A percentile compares a stretch with the other conserved stretches of the same genome.
These are phyloP conservation scores for Tylopilus intermedius DNA, from an alignment of 768 basidiomycete genomes.

Conservation along the genomic window DNA sequence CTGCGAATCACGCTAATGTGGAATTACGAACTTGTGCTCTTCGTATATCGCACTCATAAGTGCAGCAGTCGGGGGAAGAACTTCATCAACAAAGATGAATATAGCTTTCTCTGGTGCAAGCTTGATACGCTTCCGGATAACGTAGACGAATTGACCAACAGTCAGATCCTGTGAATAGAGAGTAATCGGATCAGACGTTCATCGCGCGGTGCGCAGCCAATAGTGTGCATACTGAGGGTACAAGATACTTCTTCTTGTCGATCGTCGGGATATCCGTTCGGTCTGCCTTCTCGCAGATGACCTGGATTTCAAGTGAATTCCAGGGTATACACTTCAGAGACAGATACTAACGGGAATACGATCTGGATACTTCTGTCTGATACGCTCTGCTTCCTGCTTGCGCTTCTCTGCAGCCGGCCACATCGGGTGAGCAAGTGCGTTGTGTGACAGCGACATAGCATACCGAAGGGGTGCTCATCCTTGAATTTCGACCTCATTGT, in stretches of 20 bases:
- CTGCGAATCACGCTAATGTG: slow-evolving; percentile 1
- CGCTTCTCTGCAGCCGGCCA: slow-evolving; percentile 73
- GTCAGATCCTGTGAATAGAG: slow-evolving; percentile 70
- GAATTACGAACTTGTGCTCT: slow-evolving; percentile 86
- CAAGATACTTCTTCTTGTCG: slow-evolving; percentile 99
- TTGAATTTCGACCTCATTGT: slow-evolving; percentile 93
- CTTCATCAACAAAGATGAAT: slow-evolving; percentile 99
- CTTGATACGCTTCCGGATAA: slow-evolving; percentile 99
- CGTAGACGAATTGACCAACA: slow-evolving; percentile 98
- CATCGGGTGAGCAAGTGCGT: slow-evolving; percentile 30
- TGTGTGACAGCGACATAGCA: slow-evolving; percentile 23
- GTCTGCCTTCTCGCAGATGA: slow-evolving; percentile 99
- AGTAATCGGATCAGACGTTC: slow-evolving; percentile 28
- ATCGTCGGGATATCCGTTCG: slow-evolving; percentile 97
- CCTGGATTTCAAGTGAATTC: slow-evolving; percentile 44
- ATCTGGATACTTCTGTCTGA: slow-evolving; percentile 97
- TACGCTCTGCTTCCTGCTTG: slow-evolving; percentile 98
- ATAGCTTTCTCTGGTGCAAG: slow-evolving; percentile 99
- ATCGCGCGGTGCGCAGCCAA: slow-evolving; percentile 11
- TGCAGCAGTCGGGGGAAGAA: slow-evolving; percentile 95
- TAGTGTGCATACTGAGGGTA: slow-evolving; percentile 73
- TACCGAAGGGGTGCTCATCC: slow-evolving; percentile 99
- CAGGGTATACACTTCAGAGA: not conserved
- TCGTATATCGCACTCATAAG: slow-evolving; percentile 99
- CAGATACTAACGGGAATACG: slow-evolving; percentile 78